Conservation (phyloP, 169 alveolate genomes). For the Plasmodium chabaudi region DNA sequence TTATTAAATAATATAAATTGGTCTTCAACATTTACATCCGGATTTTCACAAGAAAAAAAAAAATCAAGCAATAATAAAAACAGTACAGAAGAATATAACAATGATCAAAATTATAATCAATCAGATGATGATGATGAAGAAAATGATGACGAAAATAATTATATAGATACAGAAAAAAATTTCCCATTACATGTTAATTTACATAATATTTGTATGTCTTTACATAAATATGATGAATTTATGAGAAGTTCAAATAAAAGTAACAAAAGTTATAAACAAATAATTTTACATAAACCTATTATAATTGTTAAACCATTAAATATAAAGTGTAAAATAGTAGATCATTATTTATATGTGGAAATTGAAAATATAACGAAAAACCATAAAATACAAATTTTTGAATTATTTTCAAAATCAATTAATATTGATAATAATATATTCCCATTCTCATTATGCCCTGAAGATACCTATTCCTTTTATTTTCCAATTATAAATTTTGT, state of each 20-base stretch:
- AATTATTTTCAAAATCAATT: conserved; percentile 51
- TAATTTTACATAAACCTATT: conserved; percentile 22
- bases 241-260: conserved; percentile 10
- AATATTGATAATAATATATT: conserved; percentile 25
- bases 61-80: not conserved
- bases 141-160: conserved; percentile 10
- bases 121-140: conserved; percentile 16
- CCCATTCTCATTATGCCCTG: conserved; percentile 33
- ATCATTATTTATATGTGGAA: conserved; percentile 25
- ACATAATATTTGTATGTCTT: conserved; percentile 24
- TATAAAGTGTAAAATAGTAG: conserved; percentile 34
- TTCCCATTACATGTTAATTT: conserved; percentile 38
- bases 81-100: not conserved
- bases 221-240: conserved; percentile 42
- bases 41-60: conserved; percentile 10
- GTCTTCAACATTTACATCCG: conserved; percentile 59
- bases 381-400: conserved; percentile 15
- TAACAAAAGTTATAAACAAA: conserved; percentile 13
- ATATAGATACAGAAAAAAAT: conserved; percentile 13
- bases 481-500: conserved; percentile 31
- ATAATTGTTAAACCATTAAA: conserved; percentile 33
- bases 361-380: conserved; percentile 46
- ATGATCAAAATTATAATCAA: conserved; percentile 12
- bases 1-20: conserved; percentile 39
- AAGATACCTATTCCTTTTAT: conserved; percentile 43